These are phyloP conservation scores for Aspergillus ostianus DNA, from an alignment of 495 filamentous ascomycete species.

Conservation along the genomic window DNA sequence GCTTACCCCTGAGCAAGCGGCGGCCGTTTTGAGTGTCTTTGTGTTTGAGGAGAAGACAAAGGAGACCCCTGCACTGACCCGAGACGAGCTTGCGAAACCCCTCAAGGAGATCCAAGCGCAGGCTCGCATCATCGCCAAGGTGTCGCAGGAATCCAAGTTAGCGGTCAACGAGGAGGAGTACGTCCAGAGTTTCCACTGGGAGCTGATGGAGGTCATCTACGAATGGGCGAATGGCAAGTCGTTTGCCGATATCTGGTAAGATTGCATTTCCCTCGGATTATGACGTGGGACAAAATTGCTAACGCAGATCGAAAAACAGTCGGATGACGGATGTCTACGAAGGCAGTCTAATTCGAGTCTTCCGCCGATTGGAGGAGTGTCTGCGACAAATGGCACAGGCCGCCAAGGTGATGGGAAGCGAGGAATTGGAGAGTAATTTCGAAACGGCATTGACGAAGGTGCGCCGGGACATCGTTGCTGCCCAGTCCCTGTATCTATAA, in stretches of 20 bases:
- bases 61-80: constrained; percentile 57
- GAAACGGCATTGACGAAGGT: constrained; percentile 80
- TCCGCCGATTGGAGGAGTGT: constrained; percentile 91
- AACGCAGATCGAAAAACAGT: constrained; percentile 42
- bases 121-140: constrained; percentile 83
- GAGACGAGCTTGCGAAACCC: constrained; percentile 81
- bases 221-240: constrained; percentile 90
- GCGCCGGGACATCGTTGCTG: constrained; percentile 86
- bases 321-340: constrained; percentile 99
- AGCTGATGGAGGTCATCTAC: constrained; percentile 94
- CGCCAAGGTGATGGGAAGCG: constrained; percentile 94
- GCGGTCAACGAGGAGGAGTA: constrained; percentile 91
- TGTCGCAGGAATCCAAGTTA: constrained; percentile 90
- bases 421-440: constrained; percentile 88
- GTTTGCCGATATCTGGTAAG: constrained; percentile 95
- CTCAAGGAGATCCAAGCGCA: constrained; percentile 81
- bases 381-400: constrained; percentile 98
- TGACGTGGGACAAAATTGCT: not conserved
- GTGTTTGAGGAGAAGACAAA: constrained; percentile 95
- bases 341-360: constrained; percentile 90
- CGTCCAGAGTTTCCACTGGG: constrained; percentile 77
- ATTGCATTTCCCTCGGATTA: not conserved
- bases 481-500: constrained; percentile 86
- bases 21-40: constrained; percentile 84
- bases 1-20: constrained; percentile 79